Base-by-base conservation (phyloP, 2,329 filamentous ascomycete genomes). In the Tolypocladium paradoxum region DNA sequence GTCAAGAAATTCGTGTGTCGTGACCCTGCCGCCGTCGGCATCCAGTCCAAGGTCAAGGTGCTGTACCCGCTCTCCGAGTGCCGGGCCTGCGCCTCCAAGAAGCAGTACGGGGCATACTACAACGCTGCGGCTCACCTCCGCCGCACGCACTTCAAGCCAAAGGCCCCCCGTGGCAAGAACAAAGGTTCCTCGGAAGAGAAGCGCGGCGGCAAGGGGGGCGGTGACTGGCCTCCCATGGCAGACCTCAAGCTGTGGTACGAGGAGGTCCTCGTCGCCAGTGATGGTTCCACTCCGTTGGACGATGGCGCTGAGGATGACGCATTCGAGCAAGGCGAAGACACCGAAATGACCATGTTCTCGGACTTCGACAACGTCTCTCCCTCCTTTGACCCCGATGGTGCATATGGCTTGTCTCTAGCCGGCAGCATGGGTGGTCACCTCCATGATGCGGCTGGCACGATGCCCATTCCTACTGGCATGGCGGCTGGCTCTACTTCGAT, bases 61-160 rank as follows among this genome's bases (percentile, higher is more conserved):
- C 77, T 78, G 71, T 79, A 70, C 51, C 84, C 90, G 40, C 78
- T 97, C 35, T 74, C 76, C 50, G 86, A 87, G 60, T 96, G 91
- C 79, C 95, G 95, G 69, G 81, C 87, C 48, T 97, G 92, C 68
- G 79, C 77, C 49, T 78, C 78, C 46, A 73, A 78, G 53, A 96
- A 96, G 74, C 79, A 81, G 54, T 97, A 97, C 61, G 87, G 87
- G 4, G 88, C 88, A 18, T 93, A 96, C 71, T 96, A 97, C 72
- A 97, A 97, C 62, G 92, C 91, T 0, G 90, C 90, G 0, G 92
- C 90, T 0, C 92, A 97, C 66, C 78, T 97, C 9, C 81, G 91
- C 43, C 84, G 92, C 49, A 86, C 87, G 0, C 92, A 97, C 67
- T 97, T 96, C 76, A 88, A 87, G 64, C 85, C 75, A 51, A 81